A percentile compares a stretch with the other conserved stretches of the same genome.
These are phyloP conservation scores for Leccinum obscurum DNA, from an alignment of 768 basidiomycete species.

Conservation along the genomic window DNA sequence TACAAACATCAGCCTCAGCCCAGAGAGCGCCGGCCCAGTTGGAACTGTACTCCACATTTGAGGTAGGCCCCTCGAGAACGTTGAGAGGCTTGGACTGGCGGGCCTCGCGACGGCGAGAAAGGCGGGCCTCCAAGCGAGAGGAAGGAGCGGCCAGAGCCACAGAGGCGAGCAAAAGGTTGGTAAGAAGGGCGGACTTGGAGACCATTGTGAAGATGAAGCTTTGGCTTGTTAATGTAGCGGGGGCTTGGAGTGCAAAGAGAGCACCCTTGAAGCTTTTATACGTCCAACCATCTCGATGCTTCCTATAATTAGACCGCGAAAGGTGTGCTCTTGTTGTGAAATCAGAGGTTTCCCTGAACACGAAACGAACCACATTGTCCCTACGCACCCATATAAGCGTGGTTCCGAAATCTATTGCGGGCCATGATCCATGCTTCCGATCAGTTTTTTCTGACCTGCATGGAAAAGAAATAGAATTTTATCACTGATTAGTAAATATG, in stretches of 20 bases:
- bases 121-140: slow-evolving; percentile 14
- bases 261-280: slow-evolving; percentile 15
- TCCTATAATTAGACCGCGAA: slow-evolving; percentile 1
- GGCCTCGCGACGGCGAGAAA: slow-evolving; percentile 16
- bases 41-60: slow-evolving; percentile 13
- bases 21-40: slow-evolving; percentile 25
- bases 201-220: slow-evolving; percentile 14
- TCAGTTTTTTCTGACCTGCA: background rate
- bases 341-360: background rate
- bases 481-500: background rate
- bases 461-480: background rate
- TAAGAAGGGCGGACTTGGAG: slow-evolving; percentile 18
- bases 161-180: slow-evolving; percentile 21
- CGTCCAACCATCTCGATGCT: background rate
- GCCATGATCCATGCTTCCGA: background rate
- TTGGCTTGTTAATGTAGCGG: background rate
- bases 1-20: slow-evolving; percentile 14
- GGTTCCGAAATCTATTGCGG: background rate
- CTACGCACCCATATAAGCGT: slow-evolving; percentile 1
- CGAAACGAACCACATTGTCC: background rate
- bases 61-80: background rate
- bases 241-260: background rate
- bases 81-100: slow-evolving; percentile 16
- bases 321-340: background rate
- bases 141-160: slow-evolving; percentile 18